phyloP scores from a whole-genome alignment of 331 rosid genomes.

The Acacia concinna region DNA sequence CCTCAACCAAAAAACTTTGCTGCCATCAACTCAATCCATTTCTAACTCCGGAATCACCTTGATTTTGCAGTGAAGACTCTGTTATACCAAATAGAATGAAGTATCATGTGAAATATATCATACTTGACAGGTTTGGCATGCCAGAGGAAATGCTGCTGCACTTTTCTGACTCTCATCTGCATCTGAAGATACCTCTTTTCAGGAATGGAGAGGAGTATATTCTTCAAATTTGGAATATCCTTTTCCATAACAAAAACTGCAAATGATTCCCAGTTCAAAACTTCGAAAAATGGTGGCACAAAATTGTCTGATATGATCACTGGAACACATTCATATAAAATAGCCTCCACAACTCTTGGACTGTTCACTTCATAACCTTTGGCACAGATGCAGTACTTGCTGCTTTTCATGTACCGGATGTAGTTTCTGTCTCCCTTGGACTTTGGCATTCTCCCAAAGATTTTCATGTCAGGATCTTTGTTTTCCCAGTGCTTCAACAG shows the following conservation, averaged over 20 bases:
- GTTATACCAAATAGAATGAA: slow-evolving; percentile 82
- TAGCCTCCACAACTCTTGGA: slow-evolving; percentile 88
- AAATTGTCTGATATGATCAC: slow-evolving; percentile 88
- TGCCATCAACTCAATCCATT: neutral
- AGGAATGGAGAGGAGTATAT: slow-evolving; percentile 68
- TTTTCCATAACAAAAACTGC: slow-evolving; percentile 76
- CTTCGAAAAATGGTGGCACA: slow-evolving; percentile 77
- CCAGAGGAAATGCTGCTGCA: slow-evolving; percentile 87
- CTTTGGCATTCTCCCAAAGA: slow-evolving; percentile 56
- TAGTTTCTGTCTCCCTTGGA: slow-evolving; percentile 59
- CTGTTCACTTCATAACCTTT: slow-evolving; percentile 92
- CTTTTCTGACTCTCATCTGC: slow-evolving; percentile 70
- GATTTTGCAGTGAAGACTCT: slow-evolving; percentile 57
- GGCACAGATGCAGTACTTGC: slow-evolving; percentile 92
- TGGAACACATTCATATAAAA: slow-evolving; percentile 76
- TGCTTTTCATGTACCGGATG: slow-evolving; percentile 71
- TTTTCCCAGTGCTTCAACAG: slow-evolving; percentile 76
- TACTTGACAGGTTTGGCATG: slow-evolving; percentile 68
- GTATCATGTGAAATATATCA: slow-evolving; percentile 86
- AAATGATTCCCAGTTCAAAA: slow-evolving; percentile 83
- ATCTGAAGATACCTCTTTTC: slow-evolving; percentile 51
- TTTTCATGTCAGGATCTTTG: slow-evolving; percentile 92
- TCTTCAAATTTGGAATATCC: slow-evolving; percentile 77
- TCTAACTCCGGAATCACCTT: slow-evolving; percentile 18
- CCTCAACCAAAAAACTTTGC: neutral